These are phyloP conservation scores for Ustilago tritici DNA, from an alignment of 1,284 basidiomycete genomes.

Conservation along the genomic window DNA sequence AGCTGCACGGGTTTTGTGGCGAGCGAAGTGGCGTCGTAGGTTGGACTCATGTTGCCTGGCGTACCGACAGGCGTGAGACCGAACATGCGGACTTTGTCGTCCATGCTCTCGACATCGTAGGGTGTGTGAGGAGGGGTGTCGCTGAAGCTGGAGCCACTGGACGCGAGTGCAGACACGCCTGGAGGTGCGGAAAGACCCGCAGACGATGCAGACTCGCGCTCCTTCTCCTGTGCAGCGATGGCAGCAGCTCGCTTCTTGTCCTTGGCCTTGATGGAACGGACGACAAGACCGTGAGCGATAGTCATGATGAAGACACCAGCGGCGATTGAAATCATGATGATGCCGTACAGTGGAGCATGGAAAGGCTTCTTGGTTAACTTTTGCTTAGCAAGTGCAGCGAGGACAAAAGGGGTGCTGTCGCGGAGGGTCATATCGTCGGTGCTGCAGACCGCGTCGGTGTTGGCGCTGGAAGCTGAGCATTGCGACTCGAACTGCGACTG, in stretches of 20 bases:
- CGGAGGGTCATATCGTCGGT: conserved; percentile 60
- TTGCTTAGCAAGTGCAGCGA: conserved; percentile 30
- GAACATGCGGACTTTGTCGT: conserved; percentile 35
- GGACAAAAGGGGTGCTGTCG: conserved; percentile 52
- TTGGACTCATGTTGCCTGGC: conserved; percentile 26
- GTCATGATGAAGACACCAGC: conserved; percentile 55
- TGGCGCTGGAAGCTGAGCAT: conserved; percentile 39
- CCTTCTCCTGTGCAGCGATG: conserved; percentile 37
- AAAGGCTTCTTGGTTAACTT: conserved; percentile 22
- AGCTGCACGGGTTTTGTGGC: conserved; percentile 32
- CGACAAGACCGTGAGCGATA: conserved; percentile 54
- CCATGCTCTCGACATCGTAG: conserved; percentile 28
- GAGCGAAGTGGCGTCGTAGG: not conserved
- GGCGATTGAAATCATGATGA: conserved; percentile 45
- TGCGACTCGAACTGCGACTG: conserved; percentile 46
- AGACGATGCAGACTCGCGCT: conserved; percentile 7
- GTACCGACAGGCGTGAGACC: conserved; percentile 15
- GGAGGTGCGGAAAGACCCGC: conserved; percentile 8
- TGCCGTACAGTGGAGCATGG: conserved; percentile 41
- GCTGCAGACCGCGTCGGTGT: conserved; percentile 48
- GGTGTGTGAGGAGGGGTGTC: conserved; percentile 18
- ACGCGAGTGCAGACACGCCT: conserved; percentile 14
- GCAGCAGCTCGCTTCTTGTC: conserved; percentile 44
- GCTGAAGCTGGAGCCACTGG: conserved; percentile 5
- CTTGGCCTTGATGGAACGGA: conserved; percentile 47